Evolutionary conservation across 1,284 basidiomycete species (phyloP).

Genomic region (Puccinia sorghi): DNA sequence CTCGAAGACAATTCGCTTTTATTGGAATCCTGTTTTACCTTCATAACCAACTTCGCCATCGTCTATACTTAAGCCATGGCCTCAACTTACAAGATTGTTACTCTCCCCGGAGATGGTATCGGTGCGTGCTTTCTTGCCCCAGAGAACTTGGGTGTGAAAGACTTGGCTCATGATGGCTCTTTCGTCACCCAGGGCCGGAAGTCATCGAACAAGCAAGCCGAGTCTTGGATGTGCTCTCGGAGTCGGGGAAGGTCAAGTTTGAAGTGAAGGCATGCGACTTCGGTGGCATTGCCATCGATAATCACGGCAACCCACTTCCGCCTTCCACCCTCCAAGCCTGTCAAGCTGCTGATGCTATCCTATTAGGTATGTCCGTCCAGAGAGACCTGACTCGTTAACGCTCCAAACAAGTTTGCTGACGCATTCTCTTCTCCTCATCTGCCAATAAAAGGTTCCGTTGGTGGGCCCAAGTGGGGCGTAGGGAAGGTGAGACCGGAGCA

Average conservation of each 20-base stretch:
- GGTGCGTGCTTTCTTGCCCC: constrained; percentile 63
- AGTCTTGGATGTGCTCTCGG: constrained; percentile 76
- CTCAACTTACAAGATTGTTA: constrained; percentile 71
- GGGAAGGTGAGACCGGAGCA: constrained; percentile 92
- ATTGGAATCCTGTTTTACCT: too few relatives aligned
- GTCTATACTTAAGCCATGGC: too few relatives aligned
- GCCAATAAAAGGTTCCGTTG: constrained; percentile 73
- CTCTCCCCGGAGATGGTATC: constrained; percentile 95
- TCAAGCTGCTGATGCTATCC: constrained; percentile 82
- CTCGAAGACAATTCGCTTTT: too few relatives aligned
- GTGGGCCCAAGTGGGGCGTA: constrained; percentile 96
- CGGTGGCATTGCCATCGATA: constrained; percentile 92
- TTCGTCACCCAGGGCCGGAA: constrained; percentile 72
- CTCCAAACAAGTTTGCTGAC: not conserved
- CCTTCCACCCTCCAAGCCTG: constrained; percentile 81
- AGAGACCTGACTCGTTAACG: not conserved
- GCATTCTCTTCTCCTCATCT: not conserved
- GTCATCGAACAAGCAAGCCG: constrained; percentile 85
- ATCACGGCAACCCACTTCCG: constrained; percentile 78
- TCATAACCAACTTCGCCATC: too few relatives aligned
- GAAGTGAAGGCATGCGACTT: constrained; percentile 71
- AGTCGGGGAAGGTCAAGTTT: constrained; percentile 59
- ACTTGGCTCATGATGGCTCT: constrained; percentile 34
- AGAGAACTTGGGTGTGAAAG: not conserved
- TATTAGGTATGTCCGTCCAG: constrained; percentile 69